Base-by-base conservation (phyloP, 768 basidiomycete species). In the Boletus edulis region DNA sequence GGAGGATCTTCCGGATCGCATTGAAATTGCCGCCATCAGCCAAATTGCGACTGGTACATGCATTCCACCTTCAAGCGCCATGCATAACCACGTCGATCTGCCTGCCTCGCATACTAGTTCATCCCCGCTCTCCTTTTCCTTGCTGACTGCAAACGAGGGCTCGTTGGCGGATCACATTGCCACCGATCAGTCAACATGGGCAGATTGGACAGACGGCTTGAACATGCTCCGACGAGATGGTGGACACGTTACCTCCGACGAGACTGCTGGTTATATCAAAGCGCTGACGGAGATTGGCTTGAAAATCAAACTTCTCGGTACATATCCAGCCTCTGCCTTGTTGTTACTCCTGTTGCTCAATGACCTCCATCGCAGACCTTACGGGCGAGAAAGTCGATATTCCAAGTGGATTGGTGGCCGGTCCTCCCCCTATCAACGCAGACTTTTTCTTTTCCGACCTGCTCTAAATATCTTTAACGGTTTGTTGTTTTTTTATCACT, bases 161-260 rank as follows among this genome's bases (percentile, higher is more conserved):
- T 85, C 87, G 3, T 67, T 92, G 54, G 90, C 87, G 5, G 89
- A 92, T 67, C 81, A 86, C 54, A 85, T 91, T 61, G 89, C 91
- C 4, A 83, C 86, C 29, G 84, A 93, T 68, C 80, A 82, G 49
- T 83, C 85, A 17, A 77, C 87, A 17, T 94, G 90, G 87, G 88
- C 91, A 15, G 94, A 96, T 72, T 96, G 94, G 94, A 91, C 91
- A 3, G 94, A 96, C 68, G 94, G 93, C 5, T 67, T 96, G 69
- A 91, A 91, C 63, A 89, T 95, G 85, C 78, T 95, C 40, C 77
- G 91, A 39, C 76, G 85, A 49, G 90, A 89, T 60, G 84, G 90
- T 17, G 88, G 89, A 9, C 91, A 91, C 66, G 89, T 93, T 54
- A 76, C 87, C 13, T 92, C 92, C 5, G 81, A 85, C 59, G 90